Base-by-base conservation (phyloP, 1,139 yeast species). In the Arxiozyma telluris region DNA sequence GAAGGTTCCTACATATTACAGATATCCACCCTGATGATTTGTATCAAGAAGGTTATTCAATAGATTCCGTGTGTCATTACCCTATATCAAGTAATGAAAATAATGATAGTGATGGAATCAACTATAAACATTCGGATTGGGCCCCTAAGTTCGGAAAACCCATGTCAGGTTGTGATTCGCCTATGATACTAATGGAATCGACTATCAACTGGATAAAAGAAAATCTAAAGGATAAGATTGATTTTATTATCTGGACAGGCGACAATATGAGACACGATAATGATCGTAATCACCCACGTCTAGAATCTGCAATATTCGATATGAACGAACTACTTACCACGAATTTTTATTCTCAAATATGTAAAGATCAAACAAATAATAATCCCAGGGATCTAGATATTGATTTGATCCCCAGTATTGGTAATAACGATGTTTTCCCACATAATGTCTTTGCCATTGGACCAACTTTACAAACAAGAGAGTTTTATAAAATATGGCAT, bases 171-270 rank as follows among this genome's bases (percentile, higher is more conserved):
- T 86, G 95, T 66, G 80, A 76, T 58, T 72, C 89, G 1, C 90
- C 96, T 2, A 68, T 80, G 65, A 68, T 71, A 0, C 70, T 88
- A 50, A 81, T 85, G 71, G 73, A 82, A 23, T 77, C 76, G 17
- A 87, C 96, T 0, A 72, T 88, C 54, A 67, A 75, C 47, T 88
- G 94, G 94, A 72, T 87, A 1, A 69, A 74, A 34, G 73, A 75
- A 9, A 82, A 87, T 60, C 67, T 87, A 54, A 79, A 76, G 57
- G 94, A 86, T 65, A 82, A 87, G 59, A 82, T 88, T 50, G 96
- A 88, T 68, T 88, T 88, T 66, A 83, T 88, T 38, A 78, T 88
- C 20, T 88, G 96, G 96, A 87, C 96, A 0, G 96, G 96, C 41
- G 96, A 88, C 70, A 88, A 87, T 62, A 81, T 87, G 47, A 76